Base-by-base conservation (phyloP, 805 yeast genomes). In the Sugiyamaella qingdaonensis region DNA sequence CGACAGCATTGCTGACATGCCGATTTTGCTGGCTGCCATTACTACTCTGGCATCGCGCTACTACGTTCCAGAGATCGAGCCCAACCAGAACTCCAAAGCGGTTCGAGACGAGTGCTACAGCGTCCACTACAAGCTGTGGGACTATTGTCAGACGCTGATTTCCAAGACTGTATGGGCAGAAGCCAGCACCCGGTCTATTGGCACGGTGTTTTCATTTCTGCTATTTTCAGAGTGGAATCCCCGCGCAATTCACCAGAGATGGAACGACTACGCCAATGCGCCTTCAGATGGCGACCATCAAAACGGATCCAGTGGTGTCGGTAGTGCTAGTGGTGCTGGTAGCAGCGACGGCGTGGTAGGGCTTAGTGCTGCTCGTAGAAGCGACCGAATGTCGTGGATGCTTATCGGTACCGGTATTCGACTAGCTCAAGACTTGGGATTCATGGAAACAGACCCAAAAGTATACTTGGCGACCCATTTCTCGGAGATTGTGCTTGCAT, bases 221-320 rank as follows among this genome's bases (percentile, higher is more conserved):
- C 72, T 91, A 14, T 85, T 88, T 61, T 87, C 96, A 0, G 97
- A 92, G 67, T 91, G 98, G 98, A 89, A 90, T 61, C 97, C 97
- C 2, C 73, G 96, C 51, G 96, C 96, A 2, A 89, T 90, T 55
- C 97, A 90, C 67, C 85, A 90, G 85, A 72, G 89, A 58, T 81
- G 92, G 87, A 71, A 82, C 0, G 96, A 91, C 68, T 87, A 88
- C 69, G 95, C 69, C 48, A 52, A 59, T 51, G 35, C 60, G 51
- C 51, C 54, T 4, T 52, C 59, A n/a, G 54, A 57, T 13, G 36
- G n/a, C 5, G 52, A 49, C 8, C n/a, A 7, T 8, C 31, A 33
- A 34, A 53, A 51, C 10, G 29, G 29, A 24, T 24, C 29, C 7
- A 24, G 7, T 24, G 29, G 29, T 24, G 58, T 58, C 2, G 53